Conservation (phyloP, 2,329 filamentous ascomycete species). For the Fusarium stilboides region DNA sequence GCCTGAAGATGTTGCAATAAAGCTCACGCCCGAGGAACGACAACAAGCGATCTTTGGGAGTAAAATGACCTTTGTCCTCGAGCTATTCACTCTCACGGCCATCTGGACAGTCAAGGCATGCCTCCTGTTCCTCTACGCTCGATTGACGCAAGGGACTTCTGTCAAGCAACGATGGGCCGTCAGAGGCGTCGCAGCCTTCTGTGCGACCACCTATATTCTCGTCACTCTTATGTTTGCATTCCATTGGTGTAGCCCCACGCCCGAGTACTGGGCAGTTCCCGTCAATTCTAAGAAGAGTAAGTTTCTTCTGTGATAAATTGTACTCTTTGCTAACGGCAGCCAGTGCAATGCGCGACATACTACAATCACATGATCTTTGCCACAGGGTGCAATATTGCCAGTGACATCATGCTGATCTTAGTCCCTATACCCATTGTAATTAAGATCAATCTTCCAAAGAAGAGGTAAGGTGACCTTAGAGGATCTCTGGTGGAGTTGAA, state of each 20-base stretch:
- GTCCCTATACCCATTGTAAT: slow-evolving; percentile 63
- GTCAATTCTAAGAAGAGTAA: slow-evolving; percentile 44
- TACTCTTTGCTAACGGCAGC: slow-evolving; percentile 11
- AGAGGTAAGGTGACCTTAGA: slow-evolving; percentile 28
- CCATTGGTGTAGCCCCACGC: slow-evolving; percentile 68
- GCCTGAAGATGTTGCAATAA: slow-evolving; percentile 53
- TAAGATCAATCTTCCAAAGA: slow-evolving; percentile 56
- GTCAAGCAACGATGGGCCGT: slow-evolving; percentile 57
- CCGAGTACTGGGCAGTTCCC: slow-evolving; percentile 67
- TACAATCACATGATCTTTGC: slow-evolving; percentile 64
- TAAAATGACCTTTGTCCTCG: slow-evolving; percentile 68
- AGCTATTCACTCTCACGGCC: slow-evolving; percentile 66
- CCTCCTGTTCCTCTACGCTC: slow-evolving; percentile 66
- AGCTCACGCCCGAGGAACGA: slow-evolving; percentile 63
- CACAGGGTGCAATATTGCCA: slow-evolving; percentile 63
- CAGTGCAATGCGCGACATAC: slow-evolving; percentile 62
- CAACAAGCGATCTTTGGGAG: slow-evolving; percentile 64
- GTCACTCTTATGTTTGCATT: slow-evolving; percentile 66
- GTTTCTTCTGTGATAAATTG: neutral
- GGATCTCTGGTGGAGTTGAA: fast-evolving
- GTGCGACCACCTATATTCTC: slow-evolving; percentile 61
- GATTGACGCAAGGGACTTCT: slow-evolving; percentile 61
- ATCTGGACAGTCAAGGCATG: slow-evolving; percentile 69
- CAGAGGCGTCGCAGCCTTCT: slow-evolving; percentile 61
- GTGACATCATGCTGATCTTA: slow-evolving; percentile 61